Evolutionary conservation across 2,329 filamentous ascomycete genomes (phyloP), one percentile per base, ranked within the genome.

Genomic region (Xylaria arbuscula): DNA sequence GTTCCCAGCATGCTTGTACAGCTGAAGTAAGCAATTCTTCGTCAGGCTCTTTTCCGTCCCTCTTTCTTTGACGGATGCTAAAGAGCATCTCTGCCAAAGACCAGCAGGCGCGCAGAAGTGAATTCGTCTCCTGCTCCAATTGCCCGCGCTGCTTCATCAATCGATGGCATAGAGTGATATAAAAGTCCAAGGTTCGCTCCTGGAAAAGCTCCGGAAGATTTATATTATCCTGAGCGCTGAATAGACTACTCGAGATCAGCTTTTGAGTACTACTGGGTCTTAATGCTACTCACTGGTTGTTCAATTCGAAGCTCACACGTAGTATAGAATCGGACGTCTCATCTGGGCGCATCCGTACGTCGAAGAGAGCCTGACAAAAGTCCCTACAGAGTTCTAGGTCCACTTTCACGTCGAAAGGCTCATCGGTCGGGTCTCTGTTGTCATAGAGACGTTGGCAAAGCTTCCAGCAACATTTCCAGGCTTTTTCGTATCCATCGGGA

Each of bases 391-490:
- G 84, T 78, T 97, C 94, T 45, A 98, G 82, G 1, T 93, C 97
- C 22, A 90, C 88, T 65, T 88, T 86, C 51, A 94, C 89, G 69
- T 91, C 89, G 38, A 88, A 87, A n/a, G 81, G 81, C 61, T 90
- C 87, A 38, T 89, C 84, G 62, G 90, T 86, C 71, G 94, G 90
- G 64, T 95, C 89, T 60, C 90, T 87, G 72, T 91, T 93, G 69
- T 94, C 89, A 77, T 98, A 98, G 2, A 98, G 86, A 66, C 92
- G 91, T 78, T 97, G 93, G 77, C 94, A 98, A 28, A 98, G 83
- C 74, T 91, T 92, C 95, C 94, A 98, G 81, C 94, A 98, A 70
- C 92, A 92, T 79, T 92, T 93, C 95, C 94, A 98, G 0, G 94
- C 94, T 74, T 92, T 91, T 78, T 97, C 93, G 76, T 97, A 92